Conservation (phyloP, 352 stramenopile species). For the Phytophthora pisi region DNA sequence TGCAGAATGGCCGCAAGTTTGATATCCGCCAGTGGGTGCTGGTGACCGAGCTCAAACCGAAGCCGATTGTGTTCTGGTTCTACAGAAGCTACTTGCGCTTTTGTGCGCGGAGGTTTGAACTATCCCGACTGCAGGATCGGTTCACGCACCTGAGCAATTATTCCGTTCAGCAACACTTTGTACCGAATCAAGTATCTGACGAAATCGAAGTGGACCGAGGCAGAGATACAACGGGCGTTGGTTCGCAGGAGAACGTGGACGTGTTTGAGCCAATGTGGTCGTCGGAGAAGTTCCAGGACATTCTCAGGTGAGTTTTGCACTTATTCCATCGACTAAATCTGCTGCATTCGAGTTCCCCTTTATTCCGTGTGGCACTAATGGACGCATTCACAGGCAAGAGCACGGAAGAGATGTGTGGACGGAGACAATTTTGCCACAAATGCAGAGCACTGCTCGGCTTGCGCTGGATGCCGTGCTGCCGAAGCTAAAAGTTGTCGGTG, state of each 20-base stretch:
- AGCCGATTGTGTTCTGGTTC: constrained; percentile 68
- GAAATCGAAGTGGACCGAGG: background rate
- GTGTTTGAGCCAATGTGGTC: constrained; percentile 65
- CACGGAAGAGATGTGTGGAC: constrained; percentile 55
- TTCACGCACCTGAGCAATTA: constrained; percentile 87
- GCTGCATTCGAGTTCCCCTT: background rate
- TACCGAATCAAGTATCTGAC: background rate
- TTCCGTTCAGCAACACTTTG: constrained; percentile 77
- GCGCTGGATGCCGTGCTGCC: constrained; percentile 48
- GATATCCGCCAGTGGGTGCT: constrained; percentile 90
- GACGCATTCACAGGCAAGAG: constrained; percentile 25
- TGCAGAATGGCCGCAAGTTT: constrained; percentile 73
- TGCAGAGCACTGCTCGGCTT: constrained; percentile 51
- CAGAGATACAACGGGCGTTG: background rate
- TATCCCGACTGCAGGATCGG: constrained; percentile 49
- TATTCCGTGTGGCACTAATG: background rate
- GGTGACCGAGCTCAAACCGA: constrained; percentile 61
- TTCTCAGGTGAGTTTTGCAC: constrained; percentile 39
- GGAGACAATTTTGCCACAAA: constrained; percentile 55
- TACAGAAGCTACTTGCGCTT: constrained; percentile 79
- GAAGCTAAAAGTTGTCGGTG: constrained; percentile 57
- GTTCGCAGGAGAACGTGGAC: background rate
- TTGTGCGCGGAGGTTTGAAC: constrained; percentile 59
- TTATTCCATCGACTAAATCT: background rate
- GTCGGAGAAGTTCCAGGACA: constrained; percentile 44